Evolutionary conservation across 495 filamentous ascomycete species (phyloP).

Genomic region (Staphylotrichum tortipilum): DNA sequence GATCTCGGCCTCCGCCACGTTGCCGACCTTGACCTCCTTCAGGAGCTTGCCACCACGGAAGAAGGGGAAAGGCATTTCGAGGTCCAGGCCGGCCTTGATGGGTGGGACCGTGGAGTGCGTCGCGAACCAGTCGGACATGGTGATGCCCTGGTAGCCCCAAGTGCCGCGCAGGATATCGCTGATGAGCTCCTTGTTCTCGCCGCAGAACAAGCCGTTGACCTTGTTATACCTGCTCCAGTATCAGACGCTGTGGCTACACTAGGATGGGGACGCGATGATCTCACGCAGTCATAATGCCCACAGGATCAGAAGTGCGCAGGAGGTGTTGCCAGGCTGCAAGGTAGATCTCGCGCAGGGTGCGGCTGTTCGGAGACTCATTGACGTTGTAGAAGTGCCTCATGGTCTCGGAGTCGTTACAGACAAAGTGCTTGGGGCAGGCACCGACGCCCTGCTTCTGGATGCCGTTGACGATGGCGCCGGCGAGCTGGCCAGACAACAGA

Average conservation of each 20-base stretch:
- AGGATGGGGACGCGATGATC: not conserved
- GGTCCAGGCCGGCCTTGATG: slow-evolving; percentile 58
- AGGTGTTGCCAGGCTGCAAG: slow-evolving; percentile 10
- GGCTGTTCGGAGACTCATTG: slow-evolving; percentile 55
- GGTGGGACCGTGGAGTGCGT: slow-evolving; percentile 61
- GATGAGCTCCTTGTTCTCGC: slow-evolving; percentile 56
- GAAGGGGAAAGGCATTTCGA: slow-evolving; percentile 54
- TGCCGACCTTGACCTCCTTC: not conserved
- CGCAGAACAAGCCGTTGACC: slow-evolving; percentile 62
- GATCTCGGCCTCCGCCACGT: not conserved
- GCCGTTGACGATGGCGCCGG: slow-evolving; percentile 57
- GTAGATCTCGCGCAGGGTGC: slow-evolving; percentile 72
- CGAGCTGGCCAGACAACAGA: slow-evolving; percentile 57
- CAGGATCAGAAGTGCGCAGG: not conserved
- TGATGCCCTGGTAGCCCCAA: slow-evolving; percentile 60
- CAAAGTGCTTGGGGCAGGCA: slow-evolving; percentile 72
- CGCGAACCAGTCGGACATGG: slow-evolving; percentile 70
- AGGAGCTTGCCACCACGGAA: not conserved
- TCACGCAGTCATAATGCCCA: not conserved
- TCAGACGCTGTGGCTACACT: no score
- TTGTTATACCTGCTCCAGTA: slow-evolving; percentile 59
- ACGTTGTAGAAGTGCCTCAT: slow-evolving; percentile 51
- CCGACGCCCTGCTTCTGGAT: slow-evolving; percentile 63
- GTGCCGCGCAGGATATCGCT: slow-evolving; percentile 58
- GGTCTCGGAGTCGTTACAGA: slow-evolving; percentile 75